Percentiles rank a stretch among this genome's conserved stretches.
Evolutionary conservation across 345 rosid genomes (phyloP).

Genomic region (Eucalyptus marginata): DNA sequence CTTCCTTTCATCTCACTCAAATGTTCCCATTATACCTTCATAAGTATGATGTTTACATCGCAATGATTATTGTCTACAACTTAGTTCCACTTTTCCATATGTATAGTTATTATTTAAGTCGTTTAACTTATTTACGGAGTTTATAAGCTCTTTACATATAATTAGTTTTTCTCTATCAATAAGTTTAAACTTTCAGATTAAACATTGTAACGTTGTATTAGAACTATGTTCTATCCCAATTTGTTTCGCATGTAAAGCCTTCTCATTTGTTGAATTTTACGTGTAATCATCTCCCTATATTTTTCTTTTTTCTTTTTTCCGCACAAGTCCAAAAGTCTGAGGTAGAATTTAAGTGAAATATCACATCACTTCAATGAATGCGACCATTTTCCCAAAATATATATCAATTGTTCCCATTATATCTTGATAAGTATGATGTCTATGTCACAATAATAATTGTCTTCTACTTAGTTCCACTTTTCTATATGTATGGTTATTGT

Average conservation of each 20-base stretch:
- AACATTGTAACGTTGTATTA: too few species aligned
- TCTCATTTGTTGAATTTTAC: too few species aligned
- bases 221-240: neutral
- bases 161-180: too few species aligned
- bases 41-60: neutral
- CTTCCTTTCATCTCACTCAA: neutral
- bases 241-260: neutral
- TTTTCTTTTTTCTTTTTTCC: fast-evolving
- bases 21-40: neutral
- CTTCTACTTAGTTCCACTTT: neutral
- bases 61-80: neutral
- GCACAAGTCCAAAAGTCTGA: too few species aligned
- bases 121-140: neutral
- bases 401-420: too few species aligned
- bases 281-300: too few species aligned
- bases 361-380: too few species aligned
- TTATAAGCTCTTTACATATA: neutral
- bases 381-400: too few species aligned
- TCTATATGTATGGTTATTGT: neutral
- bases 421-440: too few species aligned
- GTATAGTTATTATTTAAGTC: neutral
- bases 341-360: too few species aligned
- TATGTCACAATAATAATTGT: neutral
- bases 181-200: too few species aligned
- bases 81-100: neutral